Base-by-base conservation (phyloP, 2,329 filamentous ascomycete genomes). In the Neopestalotiopsis sp. region DNA sequence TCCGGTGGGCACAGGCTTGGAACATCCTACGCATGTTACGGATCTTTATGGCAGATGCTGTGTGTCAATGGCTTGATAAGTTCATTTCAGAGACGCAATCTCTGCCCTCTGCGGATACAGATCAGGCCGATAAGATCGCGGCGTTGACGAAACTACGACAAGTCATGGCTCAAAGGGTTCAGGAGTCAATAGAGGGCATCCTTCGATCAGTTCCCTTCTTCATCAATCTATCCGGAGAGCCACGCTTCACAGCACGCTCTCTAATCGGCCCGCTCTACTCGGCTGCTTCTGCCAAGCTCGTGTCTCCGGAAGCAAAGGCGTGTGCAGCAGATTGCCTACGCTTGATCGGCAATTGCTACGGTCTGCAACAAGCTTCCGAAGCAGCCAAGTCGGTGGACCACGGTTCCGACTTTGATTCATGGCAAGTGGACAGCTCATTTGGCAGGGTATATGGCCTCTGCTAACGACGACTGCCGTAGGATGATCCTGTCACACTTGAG, bases 401-500 rank as follows among this genome's bases (percentile, higher is more conserved):
- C 45, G 45, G 45, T 52, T 52, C 45, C 45, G n/a, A 52, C n/a
- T 52, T 52, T 20, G 45, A 52, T 52, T 52, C 45, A 52, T 52
- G 45, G 45, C 45, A 52, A 52, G 45, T 52, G 45, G 45, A 52
- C n/a, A 52, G 45, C 4, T 52, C 45, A n/a, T 52, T 52, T 20
- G 45, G 45, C 45, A 52, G 45, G 45, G 45, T 52, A 6, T 52
- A 52, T 17, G 45, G 45, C 17, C 45, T 52, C 45, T 52, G 45
- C 45, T 52, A 20, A 52, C 17, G 17, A 20, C n/a, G 7, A 52
- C 4, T 52, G 17, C n/a, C n/a, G 9, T 52, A 52, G 45, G n/a
- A 52, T 52, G 45, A 52, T 52, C n/a, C 45, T 52, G 17, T 52
- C 45, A 20, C 45, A 52, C n/a, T 20, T 52, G 45, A n/a, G n/a